Evolutionary conservation across 1,284 basidiomycete genomes (phyloP).

Genomic region (Cutaneotrichosporon sp.): DNA sequence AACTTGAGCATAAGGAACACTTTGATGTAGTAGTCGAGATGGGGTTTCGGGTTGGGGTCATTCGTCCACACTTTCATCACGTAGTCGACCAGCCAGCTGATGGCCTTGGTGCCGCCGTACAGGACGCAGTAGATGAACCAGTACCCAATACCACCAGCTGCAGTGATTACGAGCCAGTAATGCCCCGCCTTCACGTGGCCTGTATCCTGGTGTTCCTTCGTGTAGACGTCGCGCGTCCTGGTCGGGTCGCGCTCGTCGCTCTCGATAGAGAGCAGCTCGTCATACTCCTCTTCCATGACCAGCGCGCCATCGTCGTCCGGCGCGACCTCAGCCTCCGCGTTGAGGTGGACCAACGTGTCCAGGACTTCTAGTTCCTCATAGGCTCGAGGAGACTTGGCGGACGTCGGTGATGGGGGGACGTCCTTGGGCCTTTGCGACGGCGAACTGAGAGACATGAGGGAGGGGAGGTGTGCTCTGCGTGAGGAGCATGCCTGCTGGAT

Average conservation of each 20-base stretch:
- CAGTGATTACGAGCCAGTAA: constrained; percentile 38
- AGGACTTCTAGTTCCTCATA: neutral
- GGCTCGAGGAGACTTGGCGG: neutral
- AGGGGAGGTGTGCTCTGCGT: constrained; percentile 10
- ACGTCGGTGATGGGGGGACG: neutral
- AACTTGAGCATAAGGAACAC: constrained; percentile 28
- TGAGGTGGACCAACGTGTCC: constrained; percentile 5
- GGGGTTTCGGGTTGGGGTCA: constrained; percentile 22
- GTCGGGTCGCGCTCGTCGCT: neutral
- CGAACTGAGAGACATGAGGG: constrained; percentile 12
- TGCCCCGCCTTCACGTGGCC: constrained; percentile 41
- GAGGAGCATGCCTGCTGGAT: constrained; percentile 35
- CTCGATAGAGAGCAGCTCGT: neutral
- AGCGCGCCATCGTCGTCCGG: neutral
- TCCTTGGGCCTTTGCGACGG: constrained; percentile 2
- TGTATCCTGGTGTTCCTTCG: constrained; percentile 65
- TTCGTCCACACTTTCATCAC: constrained; percentile 40
- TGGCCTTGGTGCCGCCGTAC: constrained; percentile 24
- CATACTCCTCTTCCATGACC: neutral
- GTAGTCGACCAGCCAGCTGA: constrained; percentile 23
- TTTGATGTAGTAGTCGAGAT: constrained; percentile 34
- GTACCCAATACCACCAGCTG: constrained; percentile 46
- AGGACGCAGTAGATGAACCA: constrained; percentile 37
- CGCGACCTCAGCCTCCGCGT: neutral
- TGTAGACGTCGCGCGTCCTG: constrained; percentile 52